Percentiles rank a stretch among this genome's conserved stretches.
Evolutionary conservation across 192 early-diverging fungal genomes (phyloP).

Genomic region (Rhizoclosmatium globosum): DNA sequence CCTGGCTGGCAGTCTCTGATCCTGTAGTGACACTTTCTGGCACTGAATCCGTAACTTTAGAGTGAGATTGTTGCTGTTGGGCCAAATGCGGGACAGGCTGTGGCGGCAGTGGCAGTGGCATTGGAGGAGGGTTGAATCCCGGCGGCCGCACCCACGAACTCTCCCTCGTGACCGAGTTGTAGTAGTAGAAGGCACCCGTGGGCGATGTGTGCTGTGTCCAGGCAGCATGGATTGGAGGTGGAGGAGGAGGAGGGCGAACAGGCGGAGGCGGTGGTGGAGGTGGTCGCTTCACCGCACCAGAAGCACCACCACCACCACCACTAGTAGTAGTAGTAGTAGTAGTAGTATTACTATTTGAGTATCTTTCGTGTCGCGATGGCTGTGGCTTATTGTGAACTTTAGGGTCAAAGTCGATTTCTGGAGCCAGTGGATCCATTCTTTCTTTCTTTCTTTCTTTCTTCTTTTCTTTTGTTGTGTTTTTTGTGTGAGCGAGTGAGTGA

Average conservation of each 20-base stretch:
- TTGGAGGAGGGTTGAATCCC: slow-evolving; percentile 29
- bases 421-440: not conserved
- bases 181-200: slow-evolving; percentile 71
- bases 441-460: not conserved
- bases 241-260: slow-evolving; percentile 24
- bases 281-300: not conserved
- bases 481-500: too few relatives aligned
- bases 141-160: slow-evolving; percentile 69
- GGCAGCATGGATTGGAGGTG: not conserved
- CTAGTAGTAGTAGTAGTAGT: too few relatives aligned
- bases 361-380: not conserved
- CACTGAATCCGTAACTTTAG: slow-evolving; percentile 6
- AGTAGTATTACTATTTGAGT: too few relatives aligned
- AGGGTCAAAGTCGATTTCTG: slow-evolving; percentile 1
- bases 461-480: too few relatives aligned
- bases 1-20: too few relatives aligned
- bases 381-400: not conserved
- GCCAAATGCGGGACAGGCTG: not conserved
- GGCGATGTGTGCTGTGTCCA: slow-evolving; percentile 55
- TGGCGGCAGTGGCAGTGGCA: slow-evolving; percentile 33
- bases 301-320: too few relatives aligned
- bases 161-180: slow-evolving; percentile 72
- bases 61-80: not conserved
- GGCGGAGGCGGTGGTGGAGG: slow-evolving; percentile 18
- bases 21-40: not conserved